Percentiles rank a stretch among this genome's conserved stretches.
These are phyloP conservation scores for Penicillium nucicola DNA, from an alignment of 495 filamentous ascomycete species.

Conservation along the genomic window DNA sequence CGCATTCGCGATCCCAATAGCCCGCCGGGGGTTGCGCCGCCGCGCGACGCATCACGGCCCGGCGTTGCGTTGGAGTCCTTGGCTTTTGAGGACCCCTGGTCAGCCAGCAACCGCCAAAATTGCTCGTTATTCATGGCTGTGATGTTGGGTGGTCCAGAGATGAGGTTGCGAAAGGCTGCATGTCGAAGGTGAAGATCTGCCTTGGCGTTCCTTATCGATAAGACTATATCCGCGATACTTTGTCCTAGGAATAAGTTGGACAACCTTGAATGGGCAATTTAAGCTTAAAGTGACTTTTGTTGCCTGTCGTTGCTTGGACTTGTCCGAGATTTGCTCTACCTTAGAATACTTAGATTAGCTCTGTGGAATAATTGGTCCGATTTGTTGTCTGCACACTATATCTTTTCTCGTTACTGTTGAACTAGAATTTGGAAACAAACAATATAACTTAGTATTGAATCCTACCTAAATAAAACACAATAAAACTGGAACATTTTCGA, in stretches of 20 bases:
- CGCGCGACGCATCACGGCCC: constrained; percentile 14
- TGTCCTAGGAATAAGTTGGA: not conserved
- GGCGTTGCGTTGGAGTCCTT: constrained; percentile 8
- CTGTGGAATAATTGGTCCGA: no score
- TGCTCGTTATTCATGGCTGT: constrained; percentile 88
- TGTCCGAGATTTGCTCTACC: no score
- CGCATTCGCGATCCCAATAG: constrained; percentile 57
- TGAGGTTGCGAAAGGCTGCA: constrained; percentile 3
- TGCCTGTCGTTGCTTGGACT: no score
- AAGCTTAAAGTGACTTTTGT: no score
- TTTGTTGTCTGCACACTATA: no score
- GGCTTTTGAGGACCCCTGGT: constrained; percentile 31
- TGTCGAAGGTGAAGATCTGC: not conserved
- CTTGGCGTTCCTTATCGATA: constrained; percentile 4
- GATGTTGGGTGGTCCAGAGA: not conserved
- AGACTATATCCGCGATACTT: not conserved
- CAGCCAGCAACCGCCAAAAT: constrained; percentile 81
- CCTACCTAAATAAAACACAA: no score
- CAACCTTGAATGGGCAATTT: no score
- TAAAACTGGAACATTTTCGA: not conserved
- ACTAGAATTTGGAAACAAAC: no score
- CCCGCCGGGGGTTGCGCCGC: constrained; percentile 24
- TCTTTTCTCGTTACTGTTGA: no score
- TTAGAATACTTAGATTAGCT: no score
- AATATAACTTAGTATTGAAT: no score